Evolutionary conservation across 1,139 yeast genomes (phyloP), one percentile per base, ranked within the genome.

Genomic region (Yamadazyma oceani): DNA sequence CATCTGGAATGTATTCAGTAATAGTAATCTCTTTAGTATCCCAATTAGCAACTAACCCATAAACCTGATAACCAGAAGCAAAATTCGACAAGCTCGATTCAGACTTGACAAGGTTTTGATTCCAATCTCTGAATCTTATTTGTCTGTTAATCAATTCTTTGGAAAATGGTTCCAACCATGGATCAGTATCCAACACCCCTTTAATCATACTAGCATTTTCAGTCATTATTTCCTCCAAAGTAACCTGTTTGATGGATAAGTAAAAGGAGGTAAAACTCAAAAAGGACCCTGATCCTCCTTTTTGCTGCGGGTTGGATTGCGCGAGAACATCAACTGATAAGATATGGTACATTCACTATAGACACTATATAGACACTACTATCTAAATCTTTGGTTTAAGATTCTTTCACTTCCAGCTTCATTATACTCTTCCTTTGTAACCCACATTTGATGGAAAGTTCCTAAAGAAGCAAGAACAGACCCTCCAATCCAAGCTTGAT

Each of bases 381-480:
- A 84, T 62, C 92, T 80, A 58, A 85, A 85, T 64, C 94, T 74
- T 55, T 82, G 88, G 44, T 75, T 74, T 47, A 85, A 70, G 32
- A 90, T 73, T 58, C 89, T 80, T 40, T 86, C 94, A 8, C 83
- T 78, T 8, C 98, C 98, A 19, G 84, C 92, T 58, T 92, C 98
- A 45, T 88, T 88, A 53, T 85, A 88, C 62, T 92, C 98, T 50
- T 80, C 80, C 58, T 82, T 85, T 32, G 94, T 86, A 3, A 92
- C 96, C 97, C 98, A 92, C 66, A 86, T 69, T 62, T 92, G 98
- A 60, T 92, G 98, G 71, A 92, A 92, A 2, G 97, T 89, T 19
- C 98, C 98, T 53, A 92, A 72, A 39, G 96, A 85, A 3, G 96
- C 84, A 42, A 92, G 69, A 28, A 92, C 94, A 48, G 95, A 83